Evolutionary conservation across 139 green algal genomes (phyloP).

Genomic region (Axilococcus clingmanii): DNA sequence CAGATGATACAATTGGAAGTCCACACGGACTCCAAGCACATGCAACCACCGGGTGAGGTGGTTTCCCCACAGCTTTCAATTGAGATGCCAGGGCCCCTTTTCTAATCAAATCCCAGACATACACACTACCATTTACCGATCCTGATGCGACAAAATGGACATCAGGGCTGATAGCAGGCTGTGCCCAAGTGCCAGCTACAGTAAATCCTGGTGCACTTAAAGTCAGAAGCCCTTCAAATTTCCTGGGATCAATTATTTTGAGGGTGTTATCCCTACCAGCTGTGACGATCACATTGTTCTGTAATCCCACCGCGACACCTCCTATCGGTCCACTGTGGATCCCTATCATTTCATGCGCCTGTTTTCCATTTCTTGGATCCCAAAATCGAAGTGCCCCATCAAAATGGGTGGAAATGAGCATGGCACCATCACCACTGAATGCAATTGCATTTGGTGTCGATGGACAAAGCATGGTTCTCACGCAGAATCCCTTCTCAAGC

Average conservation of each 20-base stretch:
- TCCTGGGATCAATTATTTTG: neutral
- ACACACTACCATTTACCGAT: conserved; percentile 26
- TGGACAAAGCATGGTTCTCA: neutral
- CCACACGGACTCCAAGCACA: conserved; percentile 1
- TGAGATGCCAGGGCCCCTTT: neutral
- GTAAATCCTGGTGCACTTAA: neutral
- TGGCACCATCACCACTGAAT: neutral
- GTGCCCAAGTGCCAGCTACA: neutral
- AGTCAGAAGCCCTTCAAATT: neutral
- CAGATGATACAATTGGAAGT: conserved; percentile 1
- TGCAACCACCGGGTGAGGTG: conserved; percentile 1
- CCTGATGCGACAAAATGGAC: conserved; percentile 27
- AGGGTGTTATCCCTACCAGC: neutral
- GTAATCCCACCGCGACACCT: neutral
- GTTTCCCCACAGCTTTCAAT: neutral
- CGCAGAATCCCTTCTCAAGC: neutral
- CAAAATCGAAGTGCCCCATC: conserved; percentile 1
- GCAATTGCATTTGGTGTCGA: neutral
- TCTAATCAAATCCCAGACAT: conserved; percentile 31
- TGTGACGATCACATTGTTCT: neutral
- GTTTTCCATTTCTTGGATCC: conserved; percentile 1
- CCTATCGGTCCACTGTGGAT: neutral
- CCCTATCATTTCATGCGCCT: conserved; percentile 6
- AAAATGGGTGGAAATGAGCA: conserved; percentile 4
- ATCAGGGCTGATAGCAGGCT: conserved; percentile 6